These are phyloP conservation scores for Moniliella sp. DNA, from an alignment of 1,284 basidiomycete species.

Conservation along the genomic window DNA sequence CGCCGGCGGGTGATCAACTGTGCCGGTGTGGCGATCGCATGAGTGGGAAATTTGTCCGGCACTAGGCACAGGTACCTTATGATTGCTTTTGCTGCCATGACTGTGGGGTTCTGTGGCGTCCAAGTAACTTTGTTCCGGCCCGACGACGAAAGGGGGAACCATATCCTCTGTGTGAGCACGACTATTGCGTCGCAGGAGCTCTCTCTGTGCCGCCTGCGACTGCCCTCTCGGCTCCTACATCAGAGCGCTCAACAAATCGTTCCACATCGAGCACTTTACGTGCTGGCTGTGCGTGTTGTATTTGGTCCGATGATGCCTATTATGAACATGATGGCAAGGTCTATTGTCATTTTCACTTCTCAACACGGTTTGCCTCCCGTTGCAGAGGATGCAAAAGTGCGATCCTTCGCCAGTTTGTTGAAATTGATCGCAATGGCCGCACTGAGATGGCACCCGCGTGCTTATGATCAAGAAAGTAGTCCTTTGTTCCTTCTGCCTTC, in stretches of 20 bases:
- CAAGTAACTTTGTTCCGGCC: constrained; percentile 69
- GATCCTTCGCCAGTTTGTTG: constrained; percentile 98
- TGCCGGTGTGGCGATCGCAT: constrained; percentile 35
- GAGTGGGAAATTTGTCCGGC: constrained; percentile 87
- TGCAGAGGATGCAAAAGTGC: constrained; percentile 92
- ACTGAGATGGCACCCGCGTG: constrained; percentile 99
- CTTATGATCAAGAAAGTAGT: constrained; percentile 70
- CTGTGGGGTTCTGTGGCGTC: constrained; percentile 81
- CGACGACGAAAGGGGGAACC: constrained; percentile 42
- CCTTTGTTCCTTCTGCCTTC: too few relatives aligned
- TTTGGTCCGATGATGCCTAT: constrained; percentile 95
- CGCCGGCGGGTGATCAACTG: too few relatives aligned
- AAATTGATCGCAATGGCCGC: constrained; percentile 90
- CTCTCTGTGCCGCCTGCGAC: constrained; percentile 87
- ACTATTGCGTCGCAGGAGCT: constrained; percentile 88
- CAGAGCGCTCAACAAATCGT: constrained; percentile 93
- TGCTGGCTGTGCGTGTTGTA: constrained; percentile 80
- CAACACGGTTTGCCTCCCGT: constrained; percentile 88
- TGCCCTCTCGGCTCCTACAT: constrained; percentile 93
- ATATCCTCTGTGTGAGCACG: constrained; percentile 54
- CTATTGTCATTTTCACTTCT: constrained; percentile 59
- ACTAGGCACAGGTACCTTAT: constrained; percentile 66
- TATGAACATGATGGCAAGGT: constrained; percentile 93
- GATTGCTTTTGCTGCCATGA: constrained; percentile 88
- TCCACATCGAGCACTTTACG: constrained; percentile 96